These are phyloP conservation scores for Talaromyces sp. DNA, from an alignment of 2,329 filamentous ascomycete genomes.

Conservation along the genomic window DNA sequence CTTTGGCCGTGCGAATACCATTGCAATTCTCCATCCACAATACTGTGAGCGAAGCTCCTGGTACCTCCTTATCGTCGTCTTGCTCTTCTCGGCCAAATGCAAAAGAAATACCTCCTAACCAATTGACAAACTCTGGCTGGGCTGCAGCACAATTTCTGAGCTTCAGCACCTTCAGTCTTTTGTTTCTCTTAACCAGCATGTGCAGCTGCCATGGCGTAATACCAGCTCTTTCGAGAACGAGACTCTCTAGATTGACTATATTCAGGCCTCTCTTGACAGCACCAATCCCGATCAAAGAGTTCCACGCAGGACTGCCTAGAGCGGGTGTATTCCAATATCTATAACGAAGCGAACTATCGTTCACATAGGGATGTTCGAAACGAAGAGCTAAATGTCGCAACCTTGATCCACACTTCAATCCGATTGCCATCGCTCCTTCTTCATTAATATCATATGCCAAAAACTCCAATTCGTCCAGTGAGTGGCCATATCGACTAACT, in stretches of 20 bases:
- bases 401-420: constrained; percentile 19
- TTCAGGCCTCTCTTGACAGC: constrained; percentile 17
- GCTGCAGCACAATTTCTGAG: constrained; percentile 31
- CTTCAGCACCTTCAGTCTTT: constrained; percentile 24
- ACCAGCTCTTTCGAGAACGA: constrained; percentile 30
- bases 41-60: constrained; percentile 21
- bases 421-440: constrained; percentile 25
- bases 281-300: constrained; percentile 28
- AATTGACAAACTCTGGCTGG: constrained; percentile 31
- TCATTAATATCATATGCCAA: constrained; percentile 29
- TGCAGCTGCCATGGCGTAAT: constrained; percentile 32
- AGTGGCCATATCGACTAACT: constrained; percentile 23
- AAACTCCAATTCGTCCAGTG: constrained; percentile 27
- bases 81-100: constrained; percentile 15
- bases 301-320: constrained; percentile 27
- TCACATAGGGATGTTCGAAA: constrained; percentile 32
- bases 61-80: constrained; percentile 11
- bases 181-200: constrained; percentile 29
- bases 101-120: constrained; percentile 26
- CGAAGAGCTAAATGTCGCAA: constrained; percentile 31
- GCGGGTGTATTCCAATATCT: constrained; percentile 27
- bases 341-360: constrained; percentile 26
- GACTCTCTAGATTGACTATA: constrained; percentile 23
- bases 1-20: constrained; percentile 16
- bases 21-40: constrained; percentile 29